Evolutionary conservation across 2,329 filamentous ascomycete species (phyloP), one percentile per base, ranked within the genome.

Genomic region (Helminthosporium solani): DNA sequence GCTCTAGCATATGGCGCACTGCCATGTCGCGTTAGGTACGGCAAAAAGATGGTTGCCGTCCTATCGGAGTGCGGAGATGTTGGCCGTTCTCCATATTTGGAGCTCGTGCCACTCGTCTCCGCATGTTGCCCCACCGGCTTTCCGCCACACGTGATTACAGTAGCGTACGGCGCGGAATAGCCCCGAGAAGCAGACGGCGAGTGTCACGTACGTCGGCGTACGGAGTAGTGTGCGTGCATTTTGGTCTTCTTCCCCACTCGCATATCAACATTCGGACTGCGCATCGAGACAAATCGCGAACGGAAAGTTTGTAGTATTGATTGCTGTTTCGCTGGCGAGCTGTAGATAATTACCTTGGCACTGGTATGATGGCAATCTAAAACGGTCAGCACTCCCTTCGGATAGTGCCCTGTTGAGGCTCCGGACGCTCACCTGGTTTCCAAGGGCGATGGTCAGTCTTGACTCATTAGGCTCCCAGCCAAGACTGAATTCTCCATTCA

Each of bases 381-480:
- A 39, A 35, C 36, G 54, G 50, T 38, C 20, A 39, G 21, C 19
- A 37, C 25, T 35, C 21, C n/a, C n/a, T 28, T 6, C 7, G 19
- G 34, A 33, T 21, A 33, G 9, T 18, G 6, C 25, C n/a, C n/a
- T n/a, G n/a, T n/a, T n/a, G n/a, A n/a, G n/a, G n/a, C n/a, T n/a
- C n/a, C n/a, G n/a, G 20, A 27, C 8, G 47, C 60, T 35, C 51
- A 70, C 68, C 62, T 71, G 67, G 42, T 70, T 70, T 35, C 65
- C 67, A 19, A 71, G 57, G 7, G 64, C 64, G 37, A 70, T 61
- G 0, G 68, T 70, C 23, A 72, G 39, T 39, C 64, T 62, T 41
- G 68, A 67, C 30, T 66, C 63, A 46, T 71, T 66, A 27, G 66
- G 60, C 33, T 72, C 66, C 69, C 69, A 72, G 18, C 64, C 63